Evolutionary conservation across 345 rosid species (phyloP).

Genomic region (Eucalyptus curtisii): DNA sequence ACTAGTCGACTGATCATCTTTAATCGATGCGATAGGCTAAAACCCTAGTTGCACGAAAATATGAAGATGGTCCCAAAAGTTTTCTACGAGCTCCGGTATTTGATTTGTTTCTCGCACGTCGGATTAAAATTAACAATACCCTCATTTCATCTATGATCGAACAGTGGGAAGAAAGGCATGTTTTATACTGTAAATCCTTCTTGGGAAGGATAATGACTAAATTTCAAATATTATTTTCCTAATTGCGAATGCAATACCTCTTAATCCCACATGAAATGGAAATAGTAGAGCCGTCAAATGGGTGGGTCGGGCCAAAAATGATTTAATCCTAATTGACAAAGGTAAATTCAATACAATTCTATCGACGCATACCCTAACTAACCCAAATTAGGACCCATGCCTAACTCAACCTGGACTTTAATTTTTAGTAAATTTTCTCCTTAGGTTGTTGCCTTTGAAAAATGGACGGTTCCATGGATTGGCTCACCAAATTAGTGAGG

Average conservation of each 20-base stretch:
- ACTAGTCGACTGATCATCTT: neutral
- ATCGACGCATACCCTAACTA: too few relatives aligned
- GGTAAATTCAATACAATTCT: neutral
- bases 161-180: neutral
- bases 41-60: neutral
- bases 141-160: neutral
- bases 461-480: neutral
- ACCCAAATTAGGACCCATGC: neutral
- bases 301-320: rapidly evolving
- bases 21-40: neutral
- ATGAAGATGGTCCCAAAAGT: neutral
- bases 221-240: neutral
- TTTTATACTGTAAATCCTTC: neutral
- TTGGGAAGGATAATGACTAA: neutral
- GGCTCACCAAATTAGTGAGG: neutral
- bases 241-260: neutral
- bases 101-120: neutral
- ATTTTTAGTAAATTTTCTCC: neutral
- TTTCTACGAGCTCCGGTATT: neutral
- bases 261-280: neutral
- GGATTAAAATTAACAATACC: neutral
- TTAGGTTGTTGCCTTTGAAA: neutral
- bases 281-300: rapidly evolving
- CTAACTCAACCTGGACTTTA: neutral
- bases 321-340: neutral